These are phyloP conservation scores for Hypholoma sublateritium DNA, from an alignment of 768 basidiomycete species.

Conservation along the genomic window DNA sequence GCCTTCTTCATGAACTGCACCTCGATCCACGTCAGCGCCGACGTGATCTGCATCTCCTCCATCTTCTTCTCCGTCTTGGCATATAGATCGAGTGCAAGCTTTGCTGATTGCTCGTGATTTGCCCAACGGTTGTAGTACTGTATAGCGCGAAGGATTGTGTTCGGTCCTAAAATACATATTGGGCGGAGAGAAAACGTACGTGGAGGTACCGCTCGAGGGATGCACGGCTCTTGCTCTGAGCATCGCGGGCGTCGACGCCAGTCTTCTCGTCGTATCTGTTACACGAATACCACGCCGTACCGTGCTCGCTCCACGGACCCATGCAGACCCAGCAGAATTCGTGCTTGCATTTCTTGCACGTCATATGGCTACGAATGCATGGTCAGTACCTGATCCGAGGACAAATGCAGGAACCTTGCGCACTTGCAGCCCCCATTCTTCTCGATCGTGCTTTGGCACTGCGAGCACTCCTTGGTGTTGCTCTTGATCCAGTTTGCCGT, in stretches of 20 bases:
- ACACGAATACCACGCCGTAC: conserved; percentile 97
- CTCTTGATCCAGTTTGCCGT: conserved; percentile 99
- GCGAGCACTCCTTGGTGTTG: conserved; percentile 96
- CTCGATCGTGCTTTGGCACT: conserved; percentile 98
- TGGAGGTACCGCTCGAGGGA: conserved; percentile 95
- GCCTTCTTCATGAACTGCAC: conserved; percentile 99
- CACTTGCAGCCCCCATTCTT: conserved; percentile 99
- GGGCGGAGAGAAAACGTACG: conserved; percentile 46
- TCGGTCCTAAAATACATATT: background rate
- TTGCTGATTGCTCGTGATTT: conserved; percentile 99
- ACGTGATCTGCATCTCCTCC: conserved; percentile 98
- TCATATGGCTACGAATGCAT: conserved; percentile 81
- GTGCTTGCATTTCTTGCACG: conserved; percentile 98
- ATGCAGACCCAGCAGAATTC: conserved; percentile 99
- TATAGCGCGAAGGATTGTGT: conserved; percentile 1
- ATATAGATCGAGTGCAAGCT: conserved; percentile 90
- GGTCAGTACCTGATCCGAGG: conserved; percentile 1
- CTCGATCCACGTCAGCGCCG: conserved; percentile 95
- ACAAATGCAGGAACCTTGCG: conserved; percentile 32
- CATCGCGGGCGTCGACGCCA: conserved; percentile 85
- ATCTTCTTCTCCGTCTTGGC: conserved; percentile 99
- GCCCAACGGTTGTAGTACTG: conserved; percentile 99
- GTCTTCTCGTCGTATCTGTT: conserved; percentile 95
- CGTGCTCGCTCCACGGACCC: conserved; percentile 98
- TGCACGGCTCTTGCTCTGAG: conserved; percentile 86